These are phyloP conservation scores for Digitaria exilis DNA, from an alignment of 202 grass and related monocot genomes.

Conservation along the genomic window DNA sequence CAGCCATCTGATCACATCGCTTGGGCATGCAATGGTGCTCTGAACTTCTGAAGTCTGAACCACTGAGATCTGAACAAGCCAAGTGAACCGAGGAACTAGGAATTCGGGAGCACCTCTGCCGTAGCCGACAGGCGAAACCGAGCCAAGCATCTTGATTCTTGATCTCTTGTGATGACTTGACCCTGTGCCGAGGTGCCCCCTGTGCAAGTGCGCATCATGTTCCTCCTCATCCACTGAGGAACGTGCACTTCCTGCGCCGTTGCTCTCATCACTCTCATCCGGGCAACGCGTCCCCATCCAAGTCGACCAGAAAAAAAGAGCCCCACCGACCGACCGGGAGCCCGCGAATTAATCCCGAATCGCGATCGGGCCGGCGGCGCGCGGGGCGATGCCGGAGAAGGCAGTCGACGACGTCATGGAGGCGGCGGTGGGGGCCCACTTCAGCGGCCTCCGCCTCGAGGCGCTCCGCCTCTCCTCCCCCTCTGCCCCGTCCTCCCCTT, in stretches of 20 bases:
- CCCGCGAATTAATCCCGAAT: slow-evolving; percentile 27
- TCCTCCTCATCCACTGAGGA: neutral
- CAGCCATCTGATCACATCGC: neutral
- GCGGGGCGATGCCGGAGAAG: slow-evolving; percentile 55
- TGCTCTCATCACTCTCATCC: neutral
- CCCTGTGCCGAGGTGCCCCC: neutral
- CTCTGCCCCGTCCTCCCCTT: slow-evolving; percentile 68
- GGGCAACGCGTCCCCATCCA: neutral
- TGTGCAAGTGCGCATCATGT: neutral
- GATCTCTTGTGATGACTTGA: too few relatives aligned
- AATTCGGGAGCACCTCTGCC: neutral
- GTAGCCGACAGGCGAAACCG: neutral
- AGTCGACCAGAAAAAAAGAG: neutral
- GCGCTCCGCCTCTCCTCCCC: slow-evolving; percentile 60
- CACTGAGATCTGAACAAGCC: neutral
- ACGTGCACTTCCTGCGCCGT: neutral
- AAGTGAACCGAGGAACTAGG: neutral
- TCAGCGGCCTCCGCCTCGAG: slow-evolving; percentile 89
- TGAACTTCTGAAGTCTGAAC: neutral
- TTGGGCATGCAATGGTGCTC: neutral
- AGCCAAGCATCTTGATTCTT: neutral
- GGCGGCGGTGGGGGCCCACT: slow-evolving; percentile 77
- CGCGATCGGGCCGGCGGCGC: slow-evolving; percentile 37
- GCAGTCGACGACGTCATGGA: slow-evolving; percentile 85
- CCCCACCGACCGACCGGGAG: neutral